A percentile compares a stretch with the other conserved stretches of the same genome.
These are phyloP conservation scores for Austropuccinia psidii DNA, from an alignment of 1,284 basidiomycete species.

Conservation along the genomic window DNA sequence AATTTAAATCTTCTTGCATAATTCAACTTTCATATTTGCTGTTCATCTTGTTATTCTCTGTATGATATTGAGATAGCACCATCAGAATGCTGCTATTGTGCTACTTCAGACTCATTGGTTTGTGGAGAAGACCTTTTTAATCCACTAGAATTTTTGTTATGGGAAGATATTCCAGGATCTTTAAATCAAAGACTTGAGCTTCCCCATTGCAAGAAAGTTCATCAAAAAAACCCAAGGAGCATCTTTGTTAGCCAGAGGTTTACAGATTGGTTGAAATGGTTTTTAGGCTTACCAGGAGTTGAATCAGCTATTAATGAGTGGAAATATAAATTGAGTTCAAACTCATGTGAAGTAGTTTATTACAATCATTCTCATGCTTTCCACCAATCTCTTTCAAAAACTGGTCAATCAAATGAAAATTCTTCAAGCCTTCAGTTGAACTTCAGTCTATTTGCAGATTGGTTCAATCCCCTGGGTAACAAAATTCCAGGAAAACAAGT, in stretches of 20 bases:
- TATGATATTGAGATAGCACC: background rate
- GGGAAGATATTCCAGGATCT: background rate
- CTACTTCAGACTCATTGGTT: background rate
- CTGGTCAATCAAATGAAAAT: background rate
- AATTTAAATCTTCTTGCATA: background rate
- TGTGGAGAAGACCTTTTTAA: background rate
- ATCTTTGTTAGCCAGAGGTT: background rate
- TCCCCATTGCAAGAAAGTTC: background rate
- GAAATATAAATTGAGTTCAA: too few species aligned
- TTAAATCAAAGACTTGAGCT: background rate
- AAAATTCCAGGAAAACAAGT: background rate
- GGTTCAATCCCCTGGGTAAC: slow-evolving; percentile 13
- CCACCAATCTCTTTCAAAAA: background rate
- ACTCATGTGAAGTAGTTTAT: too few species aligned
- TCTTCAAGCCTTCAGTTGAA: background rate
- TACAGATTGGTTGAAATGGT: slow-evolving; percentile 2
- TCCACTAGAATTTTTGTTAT: background rate
- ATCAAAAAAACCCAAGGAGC: background rate
- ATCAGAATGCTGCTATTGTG: background rate
- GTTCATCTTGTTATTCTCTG: background rate
- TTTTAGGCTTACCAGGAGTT: background rate
- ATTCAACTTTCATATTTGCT: background rate
- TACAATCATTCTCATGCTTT: too few species aligned
- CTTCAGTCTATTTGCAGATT: slow-evolving; percentile 2
- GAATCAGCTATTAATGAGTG: slow-evolving; percentile 10